Evolutionary conservation across 129 eudicot species (phyloP), one percentile per base, ranked within the genome.

Genomic region (Arctium lappa): DNA sequence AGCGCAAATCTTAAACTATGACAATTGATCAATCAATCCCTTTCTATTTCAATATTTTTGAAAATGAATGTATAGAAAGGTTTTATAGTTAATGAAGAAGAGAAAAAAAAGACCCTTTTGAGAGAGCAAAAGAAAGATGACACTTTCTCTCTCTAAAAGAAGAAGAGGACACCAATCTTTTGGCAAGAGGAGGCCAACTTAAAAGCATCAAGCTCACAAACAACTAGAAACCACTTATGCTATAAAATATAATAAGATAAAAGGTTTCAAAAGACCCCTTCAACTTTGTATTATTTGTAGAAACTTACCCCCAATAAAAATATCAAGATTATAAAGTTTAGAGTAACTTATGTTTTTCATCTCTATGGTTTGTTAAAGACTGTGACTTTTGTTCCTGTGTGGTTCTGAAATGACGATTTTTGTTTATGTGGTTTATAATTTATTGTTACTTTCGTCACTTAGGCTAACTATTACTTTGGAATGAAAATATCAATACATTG

Each of bases 201-300:
- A 84, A 84, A 84, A 73, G 87, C 87, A 84, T 79, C 83, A 78
- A 74, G 79, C 33, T 73, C 79, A 72, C 75, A 79, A 32, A 77
- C 81, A 48, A 46, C 56, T 46, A 46, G 15, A 12, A 68, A 78
- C 86, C 86, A 78, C 79, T 84, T 50, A 42, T 42, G 69, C 75
- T 62, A 84, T 79, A 78, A 15, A 72, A 78, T 84, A 78, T 62
- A 78, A 40, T 36, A 71, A 46, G 15, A 33, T 31, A 39, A 75
- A 1, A 75, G 53, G 56, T 66, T 66, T 50, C 74, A 9, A 75
- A 46, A 34, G 12, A 46, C 39, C 79, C 81, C 50, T 82, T 27
- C 12, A 75, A 66, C 76, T 66, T 82, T 75, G 31, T 80, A 68
- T 42, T 74, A 6, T 82, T 11, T 75, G 53, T 75, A 75, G 42